These are phyloP conservation scores for Metschnikowia proteae DNA, from an alignment of 805 yeast genomes.

Conservation along the genomic window DNA sequence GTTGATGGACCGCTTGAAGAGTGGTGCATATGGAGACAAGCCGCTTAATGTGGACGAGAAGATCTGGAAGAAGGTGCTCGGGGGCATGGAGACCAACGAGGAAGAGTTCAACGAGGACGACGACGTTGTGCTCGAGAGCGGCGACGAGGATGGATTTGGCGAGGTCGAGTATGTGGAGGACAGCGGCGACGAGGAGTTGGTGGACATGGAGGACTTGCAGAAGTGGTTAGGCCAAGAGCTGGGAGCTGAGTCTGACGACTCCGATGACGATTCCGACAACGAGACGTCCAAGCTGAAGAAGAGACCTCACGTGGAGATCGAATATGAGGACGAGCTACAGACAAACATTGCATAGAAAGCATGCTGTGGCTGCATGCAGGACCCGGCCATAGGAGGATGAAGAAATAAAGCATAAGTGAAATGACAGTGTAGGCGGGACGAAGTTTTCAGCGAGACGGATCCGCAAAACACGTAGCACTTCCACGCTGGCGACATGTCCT, in stretches of 20 bases:
- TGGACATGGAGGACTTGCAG: conserved; percentile 90
- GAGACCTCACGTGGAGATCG: conserved; percentile 74
- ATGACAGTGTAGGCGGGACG: not conserved
- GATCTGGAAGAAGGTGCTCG: conserved; percentile 92
- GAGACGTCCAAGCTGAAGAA: conserved; percentile 41
- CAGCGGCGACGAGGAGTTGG: conserved; percentile 83
- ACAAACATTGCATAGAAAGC: conserved; percentile 30
- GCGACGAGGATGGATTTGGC: conserved; percentile 48
- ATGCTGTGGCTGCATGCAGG: not conserved
- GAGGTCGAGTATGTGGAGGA: conserved; percentile 90
- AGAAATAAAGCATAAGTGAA: not conserved
- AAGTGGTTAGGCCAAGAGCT: conserved; percentile 61
- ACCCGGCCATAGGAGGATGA: not conserved
- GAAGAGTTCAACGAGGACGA: conserved; percentile 47
- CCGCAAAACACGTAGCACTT: too few relatives aligned
- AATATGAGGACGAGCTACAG: conserved; percentile 68
- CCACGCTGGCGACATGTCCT: too few relatives aligned
- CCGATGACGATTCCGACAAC: conserved; percentile 34
- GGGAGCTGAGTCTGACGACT: conserved; percentile 31
- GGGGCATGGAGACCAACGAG: conserved; percentile 47
- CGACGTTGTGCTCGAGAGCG: conserved; percentile 48
- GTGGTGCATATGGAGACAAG: conserved; percentile 98
- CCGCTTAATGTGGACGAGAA: conserved; percentile 95
- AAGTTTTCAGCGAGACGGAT: too few relatives aligned
- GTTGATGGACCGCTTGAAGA: conserved; percentile 86